Conservation (phyloP, 805 yeast species). For the Candida ulmi region DNA sequence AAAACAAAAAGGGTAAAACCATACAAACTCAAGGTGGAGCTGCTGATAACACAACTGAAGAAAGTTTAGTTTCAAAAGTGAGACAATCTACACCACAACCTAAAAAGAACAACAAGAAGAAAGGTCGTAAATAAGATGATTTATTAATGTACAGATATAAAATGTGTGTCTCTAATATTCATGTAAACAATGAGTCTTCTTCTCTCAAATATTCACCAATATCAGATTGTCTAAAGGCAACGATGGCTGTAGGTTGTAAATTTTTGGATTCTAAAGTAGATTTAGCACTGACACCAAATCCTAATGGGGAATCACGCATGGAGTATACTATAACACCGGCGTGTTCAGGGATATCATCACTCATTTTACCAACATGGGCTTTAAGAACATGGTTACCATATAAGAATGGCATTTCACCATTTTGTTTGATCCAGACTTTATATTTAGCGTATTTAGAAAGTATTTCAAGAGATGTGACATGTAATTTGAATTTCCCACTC, state of each 20-base stretch:
- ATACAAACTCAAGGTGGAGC: constrained; percentile 65
- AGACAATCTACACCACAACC: constrained; percentile 3
- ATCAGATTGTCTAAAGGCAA: constrained; percentile 95
- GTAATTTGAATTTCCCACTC: constrained; percentile 93
- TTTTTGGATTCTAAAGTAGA: constrained; percentile 83
- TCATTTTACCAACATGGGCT: constrained; percentile 95
- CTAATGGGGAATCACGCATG: constrained; percentile 89
- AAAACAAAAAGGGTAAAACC: constrained; percentile 36
- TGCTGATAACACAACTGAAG: constrained; percentile 42
- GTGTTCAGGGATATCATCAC: constrained; percentile 97
- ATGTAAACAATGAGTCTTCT: constrained; percentile 92
- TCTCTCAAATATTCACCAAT: constrained; percentile 97
- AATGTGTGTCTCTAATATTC: neutral
- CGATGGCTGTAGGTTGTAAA: constrained; percentile 89
- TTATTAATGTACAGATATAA: neutral
- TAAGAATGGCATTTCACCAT: constrained; percentile 97
- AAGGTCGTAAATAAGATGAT: constrained; percentile 20
- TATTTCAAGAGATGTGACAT: constrained; percentile 82
- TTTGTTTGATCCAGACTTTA: constrained; percentile 93
- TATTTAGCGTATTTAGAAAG: constrained; percentile 85
- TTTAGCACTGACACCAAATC: constrained; percentile 93
- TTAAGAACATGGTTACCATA: constrained; percentile 95
- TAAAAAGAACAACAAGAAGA: constrained; percentile 19
- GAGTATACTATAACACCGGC: constrained; percentile 90
- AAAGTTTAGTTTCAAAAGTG: constrained; percentile 16